A percentile compares a stretch with the other conserved stretches of the same genome.
Evolutionary conservation across 179 eudicot genomes (phyloP).

Genomic region (Pouteria campechiana): DNA sequence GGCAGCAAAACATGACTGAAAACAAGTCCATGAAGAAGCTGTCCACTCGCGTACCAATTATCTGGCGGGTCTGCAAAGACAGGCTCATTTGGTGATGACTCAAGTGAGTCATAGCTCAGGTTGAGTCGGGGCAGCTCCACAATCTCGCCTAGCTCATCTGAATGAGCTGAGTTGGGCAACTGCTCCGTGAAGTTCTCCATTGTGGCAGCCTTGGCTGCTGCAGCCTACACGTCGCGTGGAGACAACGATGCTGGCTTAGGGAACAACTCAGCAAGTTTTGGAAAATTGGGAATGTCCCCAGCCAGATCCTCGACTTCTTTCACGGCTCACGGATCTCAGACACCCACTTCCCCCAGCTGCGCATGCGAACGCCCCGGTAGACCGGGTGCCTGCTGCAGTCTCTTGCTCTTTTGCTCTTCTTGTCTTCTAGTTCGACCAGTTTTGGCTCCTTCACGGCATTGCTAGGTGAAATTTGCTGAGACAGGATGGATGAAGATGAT

Average conservation of each 20-base stretch:
- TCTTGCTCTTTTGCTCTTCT: conserved; percentile 8
- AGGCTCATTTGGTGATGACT: no score
- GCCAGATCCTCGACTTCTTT: conserved; percentile 50
- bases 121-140: conserved; percentile 35
- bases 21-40: no score
- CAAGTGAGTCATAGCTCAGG: conserved; percentile 13
- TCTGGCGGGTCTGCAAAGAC: no score
- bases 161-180: background rate
- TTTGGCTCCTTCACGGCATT: background rate
- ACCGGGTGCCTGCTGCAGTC: conserved; percentile 23
- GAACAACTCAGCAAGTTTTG: conserved; percentile 23
- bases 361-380: conserved; percentile 38
- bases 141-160: conserved; percentile 32
- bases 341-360: conserved; percentile 53
- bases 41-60: no score
- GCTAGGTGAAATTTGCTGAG: background rate
- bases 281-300: conserved; percentile 46
- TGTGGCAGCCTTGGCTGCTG: conserved; percentile 39
- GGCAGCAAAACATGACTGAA: no score
- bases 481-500: conserved; percentile 7
- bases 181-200: conserved; percentile 18
- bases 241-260: conserved; percentile 31
- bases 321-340: conserved; percentile 45
- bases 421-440: background rate
- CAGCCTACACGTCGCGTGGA: conserved; percentile 39